Evolutionary conservation across 495 filamentous ascomycete genomes (phyloP).

Genomic region (Pyrenula massariospora): DNA sequence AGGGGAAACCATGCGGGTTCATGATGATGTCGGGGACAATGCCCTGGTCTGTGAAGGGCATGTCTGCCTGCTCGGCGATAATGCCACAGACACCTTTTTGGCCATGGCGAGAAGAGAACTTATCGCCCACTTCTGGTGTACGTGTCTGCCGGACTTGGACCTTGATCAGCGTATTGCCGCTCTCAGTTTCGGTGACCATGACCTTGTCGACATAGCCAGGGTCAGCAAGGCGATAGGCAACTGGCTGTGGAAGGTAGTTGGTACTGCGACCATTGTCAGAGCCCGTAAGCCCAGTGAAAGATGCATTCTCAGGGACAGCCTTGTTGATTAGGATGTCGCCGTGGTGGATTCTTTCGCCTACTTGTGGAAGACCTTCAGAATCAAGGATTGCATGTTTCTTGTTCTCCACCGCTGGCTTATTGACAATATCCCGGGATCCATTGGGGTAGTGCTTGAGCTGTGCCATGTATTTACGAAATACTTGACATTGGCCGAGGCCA

Average conservation of each 20-base stretch:
- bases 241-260: slow-evolving; percentile 54
- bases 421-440: slow-evolving; percentile 62
- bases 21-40: slow-evolving; percentile 97
- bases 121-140: slow-evolving; percentile 88
- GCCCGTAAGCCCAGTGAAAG: slow-evolving; percentile 45
- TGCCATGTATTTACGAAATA: slow-evolving; percentile 77
- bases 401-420: slow-evolving; percentile 41
- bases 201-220: slow-evolving; percentile 88
- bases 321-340: slow-evolving; percentile 87
- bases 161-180: slow-evolving; percentile 71
- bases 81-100: slow-evolving; percentile 98
- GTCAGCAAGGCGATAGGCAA: slow-evolving; percentile 76
- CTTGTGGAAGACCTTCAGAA: slow-evolving; percentile 68
- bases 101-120: slow-evolving; percentile 95
- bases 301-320: slow-evolving; percentile 61
- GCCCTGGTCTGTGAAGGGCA: slow-evolving; percentile 89
- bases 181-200: slow-evolving; percentile 76
- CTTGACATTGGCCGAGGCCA: slow-evolving; percentile 91
- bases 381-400: slow-evolving; percentile 66
- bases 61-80: slow-evolving; percentile 88
- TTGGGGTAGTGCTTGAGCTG: slow-evolving; percentile 73
- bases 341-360: slow-evolving; percentile 59
- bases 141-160: slow-evolving; percentile 87
- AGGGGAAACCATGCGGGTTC: slow-evolving; percentile 99
- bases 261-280: slow-evolving; percentile 46